Percentiles rank a stretch among this genome's conserved stretches.
Conservation (phyloP, 768 basidiomycete species). For the Auriscalpium microsporum region DNA sequence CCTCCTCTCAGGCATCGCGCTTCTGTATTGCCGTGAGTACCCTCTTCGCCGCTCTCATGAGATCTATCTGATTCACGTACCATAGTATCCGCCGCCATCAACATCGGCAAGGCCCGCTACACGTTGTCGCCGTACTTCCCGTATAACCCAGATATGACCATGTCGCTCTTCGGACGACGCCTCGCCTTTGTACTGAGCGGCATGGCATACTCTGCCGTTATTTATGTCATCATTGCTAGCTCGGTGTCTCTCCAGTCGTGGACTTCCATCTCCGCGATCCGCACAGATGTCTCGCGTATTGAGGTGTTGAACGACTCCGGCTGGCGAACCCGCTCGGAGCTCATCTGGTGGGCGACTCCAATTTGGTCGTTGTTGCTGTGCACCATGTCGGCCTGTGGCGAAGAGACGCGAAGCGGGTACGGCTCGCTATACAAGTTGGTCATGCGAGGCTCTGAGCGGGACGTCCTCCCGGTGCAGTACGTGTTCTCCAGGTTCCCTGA, state of each 20-base stretch:
- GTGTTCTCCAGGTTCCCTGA: background rate
- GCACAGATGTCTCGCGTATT: constrained; percentile 4
- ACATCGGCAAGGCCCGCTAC: constrained; percentile 6
- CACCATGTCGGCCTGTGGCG: constrained; percentile 3
- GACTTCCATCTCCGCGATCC: constrained; percentile 8
- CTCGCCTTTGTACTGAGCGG: constrained; percentile 2
- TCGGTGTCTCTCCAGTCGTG: constrained; percentile 5
- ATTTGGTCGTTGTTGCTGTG: constrained; percentile 12
- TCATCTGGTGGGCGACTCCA: constrained; percentile 16
- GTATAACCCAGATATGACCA: constrained; percentile 5
- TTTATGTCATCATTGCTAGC: constrained; percentile 5
- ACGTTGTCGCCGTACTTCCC: constrained; percentile 6
- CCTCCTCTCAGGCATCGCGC: constrained; percentile 6
- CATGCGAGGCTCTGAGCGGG: background rate
- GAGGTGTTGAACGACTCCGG: constrained; percentile 1
- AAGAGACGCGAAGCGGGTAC: constrained; percentile 11
- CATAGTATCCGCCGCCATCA: constrained; percentile 9
- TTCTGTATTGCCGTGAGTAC: constrained; percentile 11
- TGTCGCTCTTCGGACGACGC: constrained; percentile 8
- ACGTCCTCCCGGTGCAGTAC: constrained; percentile 10
- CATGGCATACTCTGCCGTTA: constrained; percentile 8
- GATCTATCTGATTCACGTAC: background rate
- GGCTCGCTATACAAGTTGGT: constrained; percentile 1
- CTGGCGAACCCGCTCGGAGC: constrained; percentile 1
- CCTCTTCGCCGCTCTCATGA: background rate